Conservation (phyloP, 208 protist species). For the Porcisia deanei region DNA sequence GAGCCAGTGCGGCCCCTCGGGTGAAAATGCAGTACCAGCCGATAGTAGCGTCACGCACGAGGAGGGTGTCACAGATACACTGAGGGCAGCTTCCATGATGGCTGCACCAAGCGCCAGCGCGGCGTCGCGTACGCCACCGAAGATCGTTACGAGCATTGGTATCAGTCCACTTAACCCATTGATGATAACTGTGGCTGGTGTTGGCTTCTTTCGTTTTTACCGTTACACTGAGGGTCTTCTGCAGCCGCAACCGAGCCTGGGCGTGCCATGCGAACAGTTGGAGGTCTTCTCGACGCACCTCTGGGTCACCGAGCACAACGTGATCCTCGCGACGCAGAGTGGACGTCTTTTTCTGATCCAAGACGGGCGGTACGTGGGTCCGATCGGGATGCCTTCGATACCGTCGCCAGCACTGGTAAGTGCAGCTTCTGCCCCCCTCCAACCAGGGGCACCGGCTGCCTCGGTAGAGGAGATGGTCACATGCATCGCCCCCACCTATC, state of each 20-base stretch:
- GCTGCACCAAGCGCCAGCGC: not conserved
- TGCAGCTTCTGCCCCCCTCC: not conserved
- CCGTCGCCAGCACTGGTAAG: not conserved
- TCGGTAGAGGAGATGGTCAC: conserved; percentile 26
- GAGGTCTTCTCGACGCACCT: conserved; percentile 91
- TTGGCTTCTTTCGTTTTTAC: conserved; percentile 92
- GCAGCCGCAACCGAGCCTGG: conserved; percentile 58
- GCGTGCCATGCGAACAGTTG: conserved; percentile 52
- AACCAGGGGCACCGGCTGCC: not conserved
- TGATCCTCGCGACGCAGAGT: conserved; percentile 86
- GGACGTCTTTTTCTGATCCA: conserved; percentile 90
- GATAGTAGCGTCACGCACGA: not conserved
- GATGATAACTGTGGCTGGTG: conserved; percentile 88
- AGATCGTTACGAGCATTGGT: conserved; percentile 69
- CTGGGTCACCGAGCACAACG: conserved; percentile 84
- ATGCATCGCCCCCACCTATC: conserved; percentile 41
- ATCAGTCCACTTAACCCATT: conserved; percentile 89
- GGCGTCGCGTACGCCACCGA: conserved; percentile 2
- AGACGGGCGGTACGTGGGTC: conserved; percentile 48
- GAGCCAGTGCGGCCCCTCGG: not conserved
- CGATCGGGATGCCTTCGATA: conserved; percentile 37
- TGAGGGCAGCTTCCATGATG: not conserved
- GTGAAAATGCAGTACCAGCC: not conserved
- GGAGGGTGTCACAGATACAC: not conserved
- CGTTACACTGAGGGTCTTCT: conserved; percentile 88